These are phyloP conservation scores for Fonsecaea nubica DNA, from an alignment of 2,329 filamentous ascomycete genomes.

Conservation along the genomic window DNA sequence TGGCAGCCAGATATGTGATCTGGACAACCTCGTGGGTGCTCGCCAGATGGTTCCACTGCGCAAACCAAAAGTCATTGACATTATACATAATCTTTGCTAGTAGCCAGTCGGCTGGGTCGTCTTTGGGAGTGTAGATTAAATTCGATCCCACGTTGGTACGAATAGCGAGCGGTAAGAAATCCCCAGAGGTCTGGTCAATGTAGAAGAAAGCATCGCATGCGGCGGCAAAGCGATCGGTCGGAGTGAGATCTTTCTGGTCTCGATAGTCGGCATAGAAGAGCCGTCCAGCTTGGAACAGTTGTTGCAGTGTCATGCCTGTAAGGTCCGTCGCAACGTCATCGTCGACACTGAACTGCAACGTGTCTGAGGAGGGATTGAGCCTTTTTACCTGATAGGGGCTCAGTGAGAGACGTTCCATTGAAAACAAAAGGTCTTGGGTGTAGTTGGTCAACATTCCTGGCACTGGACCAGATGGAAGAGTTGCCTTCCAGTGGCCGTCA, in stretches of 20 bases:
- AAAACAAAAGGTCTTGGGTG: constrained; percentile 25
- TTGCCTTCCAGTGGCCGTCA: constrained; percentile 23
- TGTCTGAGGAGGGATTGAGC: constrained; percentile 22
- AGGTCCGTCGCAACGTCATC: constrained; percentile 17
- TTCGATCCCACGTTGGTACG: constrained; percentile 24
- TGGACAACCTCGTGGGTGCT: constrained; percentile 29
- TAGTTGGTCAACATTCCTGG: constrained; percentile 24
- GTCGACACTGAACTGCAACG: constrained; percentile 23
- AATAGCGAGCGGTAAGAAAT: constrained; percentile 24
- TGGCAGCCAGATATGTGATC: constrained; percentile 24
- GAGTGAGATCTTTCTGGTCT: constrained; percentile 22
- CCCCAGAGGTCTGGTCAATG: constrained; percentile 16
- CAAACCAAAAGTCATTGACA: constrained; percentile 26
- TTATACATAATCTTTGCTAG: constrained; percentile 30
- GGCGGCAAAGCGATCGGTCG: constrained; percentile 17
- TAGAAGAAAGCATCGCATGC: constrained; percentile 23
- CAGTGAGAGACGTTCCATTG: constrained; percentile 25
- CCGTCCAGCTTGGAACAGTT: constrained; percentile 17
- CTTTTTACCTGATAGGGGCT: constrained; percentile 25
- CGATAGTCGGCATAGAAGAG: constrained; percentile 27
- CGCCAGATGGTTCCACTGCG: constrained; percentile 27
- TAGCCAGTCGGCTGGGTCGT: constrained; percentile 21
- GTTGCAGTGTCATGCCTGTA: constrained; percentile 23
- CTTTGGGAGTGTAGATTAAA: constrained; percentile 19
- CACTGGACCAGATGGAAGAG: constrained; percentile 17